A percentile compares a stretch with the other conserved stretches of the same genome.
phyloP scores from a whole-genome alignment of 2,329 filamentous ascomycete species.

The Epichloe hybrida region DNA sequence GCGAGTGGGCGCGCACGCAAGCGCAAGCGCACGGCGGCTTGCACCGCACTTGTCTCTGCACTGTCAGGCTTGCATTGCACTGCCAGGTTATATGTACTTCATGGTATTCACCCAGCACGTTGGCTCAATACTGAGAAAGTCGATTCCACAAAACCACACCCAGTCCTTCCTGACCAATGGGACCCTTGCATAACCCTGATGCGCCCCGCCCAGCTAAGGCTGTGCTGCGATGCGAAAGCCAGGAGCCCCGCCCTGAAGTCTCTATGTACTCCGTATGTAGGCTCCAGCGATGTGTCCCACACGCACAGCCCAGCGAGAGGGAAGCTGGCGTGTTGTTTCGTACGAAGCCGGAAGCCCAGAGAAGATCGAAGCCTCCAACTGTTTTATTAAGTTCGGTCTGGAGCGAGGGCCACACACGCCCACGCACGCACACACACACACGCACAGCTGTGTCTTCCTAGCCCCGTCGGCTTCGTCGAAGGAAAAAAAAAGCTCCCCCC shows the following conservation, averaged over 20 bases:
- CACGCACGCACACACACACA: background rate
- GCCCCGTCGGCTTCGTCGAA: conserved; percentile 6
- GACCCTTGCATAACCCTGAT: conserved; percentile 4
- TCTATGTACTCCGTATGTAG: background rate
- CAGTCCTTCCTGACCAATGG: background rate
- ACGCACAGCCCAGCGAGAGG: background rate
- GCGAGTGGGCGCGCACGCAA: no score
- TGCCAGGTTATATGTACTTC: background rate
- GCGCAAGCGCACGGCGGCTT: no score
- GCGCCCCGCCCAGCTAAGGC: conserved; percentile 13
- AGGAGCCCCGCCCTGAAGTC: background rate
- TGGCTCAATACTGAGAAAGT: background rate
- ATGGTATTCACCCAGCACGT: background rate
- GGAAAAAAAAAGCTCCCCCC: conserved; percentile 22
- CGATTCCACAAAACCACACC: background rate
- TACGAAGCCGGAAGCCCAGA: background rate
- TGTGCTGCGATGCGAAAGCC: conserved; percentile 6
- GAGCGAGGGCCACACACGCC: conserved; percentile 1
- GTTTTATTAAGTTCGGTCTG: background rate
- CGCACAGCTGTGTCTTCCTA: background rate
- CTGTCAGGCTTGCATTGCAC: no score
- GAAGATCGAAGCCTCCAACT: background rate
- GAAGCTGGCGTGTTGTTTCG: background rate
- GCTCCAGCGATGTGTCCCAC: background rate
- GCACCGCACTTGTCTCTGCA: no score